A percentile compares a stretch with the other conserved stretches of the same genome.
Conservation (phyloP, 805 yeast genomes). For the Pichia phayaonensis region DNA sequence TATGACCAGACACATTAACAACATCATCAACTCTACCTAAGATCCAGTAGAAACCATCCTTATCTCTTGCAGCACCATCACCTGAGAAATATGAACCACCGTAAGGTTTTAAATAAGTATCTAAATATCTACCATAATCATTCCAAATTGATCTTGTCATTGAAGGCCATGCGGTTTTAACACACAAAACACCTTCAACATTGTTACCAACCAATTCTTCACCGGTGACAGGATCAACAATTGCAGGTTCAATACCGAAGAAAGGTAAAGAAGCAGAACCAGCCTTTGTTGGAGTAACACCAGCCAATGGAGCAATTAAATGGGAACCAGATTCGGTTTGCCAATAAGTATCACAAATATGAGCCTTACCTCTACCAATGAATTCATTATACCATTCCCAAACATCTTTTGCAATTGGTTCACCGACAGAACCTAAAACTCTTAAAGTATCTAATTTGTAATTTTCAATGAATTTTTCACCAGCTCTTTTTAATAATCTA, state of each 20-base stretch:
- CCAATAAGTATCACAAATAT: constrained; percentile 82
- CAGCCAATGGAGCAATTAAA: constrained; percentile 69
- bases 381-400: constrained; percentile 81
- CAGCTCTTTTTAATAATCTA: constrained; percentile 68
- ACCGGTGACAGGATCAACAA: constrained; percentile 70
- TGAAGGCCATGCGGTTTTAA: constrained; percentile 75
- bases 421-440: constrained; percentile 77
- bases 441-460: constrained; percentile 60
- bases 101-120: constrained; percentile 77
- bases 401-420: constrained; percentile 77
- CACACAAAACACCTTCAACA: constrained; percentile 75
- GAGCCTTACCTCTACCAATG: constrained; percentile 63
- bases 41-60: constrained; percentile 81
- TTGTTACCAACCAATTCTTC: constrained; percentile 58
- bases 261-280: constrained; percentile 83
- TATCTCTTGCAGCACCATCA: constrained; percentile 84
- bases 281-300: constrained; percentile 73
- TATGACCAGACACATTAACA: constrained; percentile 80
- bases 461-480: constrained; percentile 52
- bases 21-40: constrained; percentile 85
- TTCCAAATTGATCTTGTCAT: constrained; percentile 79
- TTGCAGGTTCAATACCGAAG: constrained; percentile 69
- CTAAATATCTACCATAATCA: constrained; percentile 66
- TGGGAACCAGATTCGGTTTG: constrained; percentile 85
- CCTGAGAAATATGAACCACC: constrained; percentile 82